These are phyloP conservation scores for Vaccinium vitisidaea DNA, from an alignment of 148 eudicot species.

Conservation along the genomic window DNA sequence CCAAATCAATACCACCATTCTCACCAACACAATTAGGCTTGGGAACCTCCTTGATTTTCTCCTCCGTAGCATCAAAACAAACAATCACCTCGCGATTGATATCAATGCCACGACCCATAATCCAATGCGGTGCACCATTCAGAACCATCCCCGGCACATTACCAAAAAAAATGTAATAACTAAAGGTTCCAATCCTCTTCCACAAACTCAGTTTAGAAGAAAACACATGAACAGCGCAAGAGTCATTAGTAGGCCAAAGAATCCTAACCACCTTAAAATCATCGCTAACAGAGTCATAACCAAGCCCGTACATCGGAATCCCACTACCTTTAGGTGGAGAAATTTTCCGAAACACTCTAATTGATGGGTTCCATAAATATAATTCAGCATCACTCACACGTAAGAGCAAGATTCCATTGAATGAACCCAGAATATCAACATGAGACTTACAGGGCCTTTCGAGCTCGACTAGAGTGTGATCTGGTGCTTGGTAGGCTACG, in stretches of 20 bases:
- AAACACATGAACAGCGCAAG: conserved; percentile 5
- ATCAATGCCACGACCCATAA: not conserved
- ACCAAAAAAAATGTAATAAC: too few relatives aligned
- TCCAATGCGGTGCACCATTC: conserved; percentile 7
- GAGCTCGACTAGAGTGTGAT: not conserved
- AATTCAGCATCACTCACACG: not conserved
- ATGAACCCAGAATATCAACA: conserved; percentile 4
- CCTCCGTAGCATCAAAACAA: conserved; percentile 12
- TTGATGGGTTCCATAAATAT: conserved; percentile 6
- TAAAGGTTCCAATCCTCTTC: not conserved
- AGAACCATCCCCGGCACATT: not conserved
- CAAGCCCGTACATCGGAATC: not conserved
- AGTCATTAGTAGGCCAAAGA: not conserved
- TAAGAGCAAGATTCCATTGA: conserved; percentile 8
- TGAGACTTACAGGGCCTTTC: not conserved
- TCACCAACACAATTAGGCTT: not conserved
- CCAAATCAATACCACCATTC: not conserved
- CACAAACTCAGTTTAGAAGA: not conserved
- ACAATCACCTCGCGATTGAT: not conserved
- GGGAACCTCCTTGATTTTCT: not conserved
- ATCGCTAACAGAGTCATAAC: conserved; percentile 4
- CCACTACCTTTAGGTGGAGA: not conserved
- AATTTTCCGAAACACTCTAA: not conserved
- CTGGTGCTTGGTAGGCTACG: not conserved
- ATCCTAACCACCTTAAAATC: conserved; percentile 16